These are phyloP conservation scores for Aquilaria malaccensis DNA, from an alignment of 345 rosid species.

Conservation along the genomic window DNA sequence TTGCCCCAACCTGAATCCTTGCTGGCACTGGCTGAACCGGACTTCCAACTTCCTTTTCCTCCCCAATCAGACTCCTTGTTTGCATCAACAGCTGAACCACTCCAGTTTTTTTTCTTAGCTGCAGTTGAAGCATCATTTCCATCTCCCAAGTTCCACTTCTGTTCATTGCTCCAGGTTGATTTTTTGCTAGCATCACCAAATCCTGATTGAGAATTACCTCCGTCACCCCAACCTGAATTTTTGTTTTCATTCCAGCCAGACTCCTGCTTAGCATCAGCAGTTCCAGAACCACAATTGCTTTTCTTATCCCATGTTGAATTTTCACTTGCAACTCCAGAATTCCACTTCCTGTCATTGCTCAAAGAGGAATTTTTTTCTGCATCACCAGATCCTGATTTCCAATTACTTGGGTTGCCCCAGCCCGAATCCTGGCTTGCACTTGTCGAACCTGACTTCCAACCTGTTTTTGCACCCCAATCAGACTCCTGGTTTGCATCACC, in stretches of 20 bases:
- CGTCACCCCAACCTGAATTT: conserved; percentile 10
- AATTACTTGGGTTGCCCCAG: conserved; percentile 8
- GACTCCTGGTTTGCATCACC: conserved; percentile 14
- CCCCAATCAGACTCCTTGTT: not conserved
- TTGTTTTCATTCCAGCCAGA: conserved; percentile 7
- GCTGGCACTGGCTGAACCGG: conserved; percentile 13
- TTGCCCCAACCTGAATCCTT: conserved; percentile 13
- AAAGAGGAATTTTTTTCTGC: conserved; percentile 9
- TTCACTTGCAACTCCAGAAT: not conserved
- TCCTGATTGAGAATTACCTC: conserved; percentile 5
- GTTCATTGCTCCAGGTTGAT: conserved; percentile 11
- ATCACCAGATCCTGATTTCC: conserved; percentile 10
- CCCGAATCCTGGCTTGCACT: conserved; percentile 16
- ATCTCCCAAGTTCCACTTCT: conserved; percentile 12
- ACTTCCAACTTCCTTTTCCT: conserved; percentile 25
- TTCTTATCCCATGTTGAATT: conserved; percentile 2
- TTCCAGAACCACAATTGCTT: conserved; percentile 4
- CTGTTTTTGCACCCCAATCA: conserved; percentile 18
- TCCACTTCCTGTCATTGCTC: conserved; percentile 7
- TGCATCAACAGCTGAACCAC: conserved; percentile 12
- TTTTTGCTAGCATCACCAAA: conserved; percentile 18
- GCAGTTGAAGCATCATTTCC: not conserved
- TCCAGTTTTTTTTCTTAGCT: not conserved
- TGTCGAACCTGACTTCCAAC: conserved; percentile 23
- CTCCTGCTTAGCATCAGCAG: conserved; percentile 10